Conservation (phyloP, 2,329 filamentous ascomycete species). For the Microsporum ferrugineum region DNA sequence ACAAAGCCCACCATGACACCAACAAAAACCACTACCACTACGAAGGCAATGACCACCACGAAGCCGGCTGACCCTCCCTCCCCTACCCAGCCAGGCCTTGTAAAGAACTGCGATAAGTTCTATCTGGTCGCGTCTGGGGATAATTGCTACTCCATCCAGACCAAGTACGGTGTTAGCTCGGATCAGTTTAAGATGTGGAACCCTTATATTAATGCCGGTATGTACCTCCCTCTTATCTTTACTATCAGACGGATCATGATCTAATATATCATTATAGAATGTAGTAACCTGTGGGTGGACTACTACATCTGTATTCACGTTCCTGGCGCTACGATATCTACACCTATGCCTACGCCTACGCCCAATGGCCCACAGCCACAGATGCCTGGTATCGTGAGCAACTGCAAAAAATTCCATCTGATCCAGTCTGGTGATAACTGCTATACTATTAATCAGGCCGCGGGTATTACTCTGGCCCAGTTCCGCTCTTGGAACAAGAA, state of each 20-base stretch:
- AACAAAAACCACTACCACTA: neutral
- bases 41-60: neutral
- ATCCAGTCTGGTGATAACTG: neutral
- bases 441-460: neutral
- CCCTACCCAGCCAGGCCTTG: slow-evolving; percentile 8
- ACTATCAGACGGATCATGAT: neutral
- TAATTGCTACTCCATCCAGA: neutral
- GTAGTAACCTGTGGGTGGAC: slow-evolving; percentile 14
- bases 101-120: slow-evolving; percentile 2
- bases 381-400: slow-evolving; percentile 2
- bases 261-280: slow-evolving; percentile 6
- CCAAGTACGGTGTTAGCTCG: neutral
- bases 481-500: slow-evolving; percentile 19
- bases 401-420: slow-evolving; percentile 5
- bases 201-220: slow-evolving; percentile 13
- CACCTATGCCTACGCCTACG: neutral
- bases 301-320: slow-evolving; percentile 18
- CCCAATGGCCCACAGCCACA: slow-evolving; percentile 1
- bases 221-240: neutral
- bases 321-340: neutral
- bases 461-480: neutral
- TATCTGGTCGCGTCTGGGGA: neutral
- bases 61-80: neutral
- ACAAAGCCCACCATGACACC: neutral
- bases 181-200: slow-evolving; percentile 17